Conservation (phyloP, 805 yeast genomes). For the Wickerhamiella shivajii region DNA sequence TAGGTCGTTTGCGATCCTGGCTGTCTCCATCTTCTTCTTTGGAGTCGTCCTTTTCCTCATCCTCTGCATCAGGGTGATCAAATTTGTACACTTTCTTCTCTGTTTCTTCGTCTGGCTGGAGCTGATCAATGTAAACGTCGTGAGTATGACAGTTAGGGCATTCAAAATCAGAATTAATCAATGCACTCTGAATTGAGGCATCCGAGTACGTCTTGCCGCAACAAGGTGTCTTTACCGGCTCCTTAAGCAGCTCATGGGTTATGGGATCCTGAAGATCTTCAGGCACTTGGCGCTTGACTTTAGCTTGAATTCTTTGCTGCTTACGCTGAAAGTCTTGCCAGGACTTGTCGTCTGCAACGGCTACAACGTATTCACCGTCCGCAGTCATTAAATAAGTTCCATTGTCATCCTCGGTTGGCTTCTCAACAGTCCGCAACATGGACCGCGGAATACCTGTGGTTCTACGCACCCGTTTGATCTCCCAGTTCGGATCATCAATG, state of each 20-base stretch:
- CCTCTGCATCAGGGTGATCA: constrained; percentile 24
- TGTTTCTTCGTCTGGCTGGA: constrained; percentile 47
- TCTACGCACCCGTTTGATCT: constrained; percentile 76
- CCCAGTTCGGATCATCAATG: constrained; percentile 82
- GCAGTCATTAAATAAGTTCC: constrained; percentile 70
- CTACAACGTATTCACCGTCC: constrained; percentile 89
- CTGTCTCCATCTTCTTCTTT: constrained; percentile 5
- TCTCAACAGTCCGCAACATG: constrained; percentile 71
- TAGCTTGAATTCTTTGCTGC: constrained; percentile 31
- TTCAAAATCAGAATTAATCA: constrained; percentile 71
- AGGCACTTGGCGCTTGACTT: constrained; percentile 34
- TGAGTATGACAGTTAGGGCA: constrained; percentile 76
- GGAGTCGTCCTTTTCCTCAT: constrained; percentile 11
- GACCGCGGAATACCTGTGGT: constrained; percentile 97
- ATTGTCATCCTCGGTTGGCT: constrained; percentile 53
- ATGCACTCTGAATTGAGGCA: constrained; percentile 44
- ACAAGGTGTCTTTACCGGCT: constrained; percentile 77
- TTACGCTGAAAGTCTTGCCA: constrained; percentile 80
- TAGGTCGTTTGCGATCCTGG: too few species aligned
- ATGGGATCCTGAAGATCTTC: constrained; percentile 58
- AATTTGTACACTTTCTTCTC: constrained; percentile 39
- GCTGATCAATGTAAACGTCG: constrained; percentile 62
- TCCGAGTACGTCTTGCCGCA: constrained; percentile 47
- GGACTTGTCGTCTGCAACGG: constrained; percentile 83
- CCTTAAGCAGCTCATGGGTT: constrained; percentile 42